phyloP scores from a whole-genome alignment of 2,329 filamentous ascomycete species.

The Fusarium torreyae region DNA sequence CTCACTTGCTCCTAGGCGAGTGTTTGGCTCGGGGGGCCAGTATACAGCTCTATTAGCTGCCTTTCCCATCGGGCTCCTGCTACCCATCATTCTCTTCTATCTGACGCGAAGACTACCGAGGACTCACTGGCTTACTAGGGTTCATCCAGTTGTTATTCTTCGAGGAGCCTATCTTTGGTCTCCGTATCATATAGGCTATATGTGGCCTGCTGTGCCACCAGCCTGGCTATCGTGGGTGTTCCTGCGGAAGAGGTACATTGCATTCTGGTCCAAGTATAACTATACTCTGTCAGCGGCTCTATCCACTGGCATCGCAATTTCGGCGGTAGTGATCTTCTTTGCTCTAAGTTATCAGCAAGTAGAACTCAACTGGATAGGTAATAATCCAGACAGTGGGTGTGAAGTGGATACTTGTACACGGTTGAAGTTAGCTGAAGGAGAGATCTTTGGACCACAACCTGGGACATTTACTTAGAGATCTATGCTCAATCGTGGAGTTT shows the following conservation, averaged over 20 bases:
- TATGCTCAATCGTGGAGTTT: too few species aligned
- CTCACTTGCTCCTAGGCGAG: conserved; percentile 54
- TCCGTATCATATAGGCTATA: conserved; percentile 63
- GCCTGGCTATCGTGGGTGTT: conserved; percentile 64
- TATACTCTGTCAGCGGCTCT: conserved; percentile 64
- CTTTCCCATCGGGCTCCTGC: conserved; percentile 56
- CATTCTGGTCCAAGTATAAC: conserved; percentile 65
- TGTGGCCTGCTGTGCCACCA: conserved; percentile 62
- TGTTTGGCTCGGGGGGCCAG: conserved; percentile 55
- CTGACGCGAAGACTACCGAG: conserved; percentile 53
- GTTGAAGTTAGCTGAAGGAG: conserved; percentile 44
- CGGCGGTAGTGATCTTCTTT: conserved; percentile 65
- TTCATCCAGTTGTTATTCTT: conserved; percentile 61
- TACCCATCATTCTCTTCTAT: conserved; percentile 56
- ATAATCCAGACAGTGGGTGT: conserved; percentile 49
- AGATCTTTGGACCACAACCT: conserved; percentile 49
- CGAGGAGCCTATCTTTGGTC: conserved; percentile 58
- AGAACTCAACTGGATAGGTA: conserved; percentile 63
- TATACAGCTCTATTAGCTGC: conserved; percentile 56
- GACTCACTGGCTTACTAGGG: conserved; percentile 54
- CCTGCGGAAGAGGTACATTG: conserved; percentile 60
- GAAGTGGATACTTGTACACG: conserved; percentile 42
- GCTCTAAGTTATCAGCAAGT: conserved; percentile 57
- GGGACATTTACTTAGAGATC: conserved; percentile 18
- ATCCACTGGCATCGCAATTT: conserved; percentile 61